phyloP scores from a whole-genome alignment of 768 basidiomycete species.

The Psilocybe tampanensis region DNA sequence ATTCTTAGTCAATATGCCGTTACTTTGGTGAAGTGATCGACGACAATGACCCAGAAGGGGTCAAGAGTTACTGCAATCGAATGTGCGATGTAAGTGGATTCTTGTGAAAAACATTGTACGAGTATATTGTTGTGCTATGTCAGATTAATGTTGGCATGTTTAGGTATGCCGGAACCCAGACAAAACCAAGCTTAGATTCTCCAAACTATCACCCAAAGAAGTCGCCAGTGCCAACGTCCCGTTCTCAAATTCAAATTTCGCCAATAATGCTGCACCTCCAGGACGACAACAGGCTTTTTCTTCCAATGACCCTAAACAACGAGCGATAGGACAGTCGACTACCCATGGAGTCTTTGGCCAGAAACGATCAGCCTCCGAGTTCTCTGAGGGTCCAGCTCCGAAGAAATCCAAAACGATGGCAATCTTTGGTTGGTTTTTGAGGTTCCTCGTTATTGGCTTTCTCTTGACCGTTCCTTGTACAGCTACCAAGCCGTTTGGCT shows the following conservation, averaged over 20 bases:
- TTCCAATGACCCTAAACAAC: conserved; percentile 3
- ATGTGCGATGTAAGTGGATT: conserved; percentile 88
- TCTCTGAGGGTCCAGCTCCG: conserved; percentile 3
- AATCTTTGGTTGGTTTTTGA: conserved; percentile 23
- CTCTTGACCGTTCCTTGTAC: background rate
- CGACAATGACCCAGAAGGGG: conserved; percentile 39
- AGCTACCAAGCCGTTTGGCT: conserved; percentile 20
- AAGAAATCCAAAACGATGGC: conserved; percentile 39
- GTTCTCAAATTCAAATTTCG: conserved; percentile 3
- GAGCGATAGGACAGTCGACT: background rate
- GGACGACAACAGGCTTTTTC: conserved; percentile 10
- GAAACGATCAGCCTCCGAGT: conserved; percentile 20
- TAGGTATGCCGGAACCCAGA: conserved; percentile 83
- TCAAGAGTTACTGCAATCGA: conserved; percentile 59
- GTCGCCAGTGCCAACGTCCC: conserved; percentile 27
- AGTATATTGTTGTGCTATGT: no score
- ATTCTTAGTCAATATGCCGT: conserved; percentile 65
- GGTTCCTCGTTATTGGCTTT: background rate
- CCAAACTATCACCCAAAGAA: conserved; percentile 48
- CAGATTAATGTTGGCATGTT: background rate
- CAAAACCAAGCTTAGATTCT: conserved; percentile 53
- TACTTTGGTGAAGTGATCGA: conserved; percentile 80
- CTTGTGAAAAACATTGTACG: no score
- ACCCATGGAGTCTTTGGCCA: conserved; percentile 3
- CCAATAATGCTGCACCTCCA: background rate